phyloP scores from a whole-genome alignment of 2,329 filamentous ascomycete species.

The Lecanoromycetidae sp. region DNA sequence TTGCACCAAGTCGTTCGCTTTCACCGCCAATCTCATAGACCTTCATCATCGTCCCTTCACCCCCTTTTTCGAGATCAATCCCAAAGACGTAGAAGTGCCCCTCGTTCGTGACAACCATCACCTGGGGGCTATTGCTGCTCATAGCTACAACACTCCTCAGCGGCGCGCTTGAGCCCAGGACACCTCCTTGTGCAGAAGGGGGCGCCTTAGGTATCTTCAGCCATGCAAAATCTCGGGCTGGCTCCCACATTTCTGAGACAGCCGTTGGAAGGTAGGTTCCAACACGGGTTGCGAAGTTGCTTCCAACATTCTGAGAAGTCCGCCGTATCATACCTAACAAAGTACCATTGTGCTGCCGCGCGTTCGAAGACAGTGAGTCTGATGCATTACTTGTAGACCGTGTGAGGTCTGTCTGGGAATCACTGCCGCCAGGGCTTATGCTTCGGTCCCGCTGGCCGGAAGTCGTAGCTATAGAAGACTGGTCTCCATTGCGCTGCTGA shows the following conservation, averaged over 20 bases:
- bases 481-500: conserved; percentile 8
- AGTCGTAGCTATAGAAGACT: conserved; percentile 7
- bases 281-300: conserved; percentile 74
- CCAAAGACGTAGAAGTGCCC: conserved; percentile 91
- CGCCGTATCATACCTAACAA: conserved; percentile 85
- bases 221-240: conserved; percentile 86
- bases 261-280: conserved; percentile 86
- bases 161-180: conserved; percentile 36
- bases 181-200: conserved; percentile 24
- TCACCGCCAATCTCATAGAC: conserved; percentile 45
- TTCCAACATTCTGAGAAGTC: conserved; percentile 87
- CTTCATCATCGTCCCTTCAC: conserved; percentile 81
- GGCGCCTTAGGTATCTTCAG: conserved; percentile 69
- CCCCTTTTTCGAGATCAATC: conserved; percentile 86
- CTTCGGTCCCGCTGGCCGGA: conserved; percentile 28
- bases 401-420: conserved; percentile 14
- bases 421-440: conserved; percentile 29
- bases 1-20: conserved; percentile 15
- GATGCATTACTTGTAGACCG: conserved; percentile 9
- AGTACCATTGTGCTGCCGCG: conserved; percentile 52
- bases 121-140: conserved; percentile 84
- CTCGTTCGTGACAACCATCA: conserved; percentile 97
- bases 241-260: conserved; percentile 97
- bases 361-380: conserved; percentile 7
- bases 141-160: conserved; percentile 91